Evolutionary conservation across 768 basidiomycete species (phyloP), one percentile per base, ranked within the genome.

Genomic region (Fomitopsis pulvina): DNA sequence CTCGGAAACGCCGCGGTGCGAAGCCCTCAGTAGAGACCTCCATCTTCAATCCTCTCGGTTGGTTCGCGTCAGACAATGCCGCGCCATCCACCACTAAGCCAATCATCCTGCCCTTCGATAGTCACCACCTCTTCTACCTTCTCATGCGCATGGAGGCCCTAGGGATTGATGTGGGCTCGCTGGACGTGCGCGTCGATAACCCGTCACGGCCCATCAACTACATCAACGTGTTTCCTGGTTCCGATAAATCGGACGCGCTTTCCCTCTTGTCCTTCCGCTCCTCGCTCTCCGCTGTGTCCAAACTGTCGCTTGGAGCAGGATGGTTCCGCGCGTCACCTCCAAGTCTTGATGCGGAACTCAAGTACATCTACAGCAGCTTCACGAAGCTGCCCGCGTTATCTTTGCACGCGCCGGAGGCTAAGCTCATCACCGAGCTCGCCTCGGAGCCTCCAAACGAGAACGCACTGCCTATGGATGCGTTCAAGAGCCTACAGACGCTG

Each of bases 341-440:
- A 10, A 76, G 62, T 52, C 67, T 87, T 56, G 85, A 92, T 48
- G 62, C 71, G 2, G 87, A 92, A 59, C 81, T 95, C 64, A 92
- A 82, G 63, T 91, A 83, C 66, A 76, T 94, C 54, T 95, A 83
- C 70, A 91, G 90, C 63, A 79, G 83, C 62, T 91, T 95, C 71
- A 96, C 91, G 39, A 92, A 88, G 67, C 71, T 96, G 0, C 92
- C 92, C 14, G 85, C 91, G 1, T 72, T 95, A 32, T 68, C 73
- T 6, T 67, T 94, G 48, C 75, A 72, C 52, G 75, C 83, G 1
- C 85, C 87, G 0, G 78, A 78, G 40, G 74, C 75, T 42, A 81
- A 79, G 48, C 67, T 80, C 56, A 82, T 94, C 22, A 63, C 76
- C 4, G 91, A 91, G 62, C 73, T 91, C 10, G 70, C 75, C 3